A percentile compares a stretch with the other conserved stretches of the same genome.
phyloP scores from a whole-genome alignment of 164 flowering plant species.

The Akebia trifoliata region DNA sequence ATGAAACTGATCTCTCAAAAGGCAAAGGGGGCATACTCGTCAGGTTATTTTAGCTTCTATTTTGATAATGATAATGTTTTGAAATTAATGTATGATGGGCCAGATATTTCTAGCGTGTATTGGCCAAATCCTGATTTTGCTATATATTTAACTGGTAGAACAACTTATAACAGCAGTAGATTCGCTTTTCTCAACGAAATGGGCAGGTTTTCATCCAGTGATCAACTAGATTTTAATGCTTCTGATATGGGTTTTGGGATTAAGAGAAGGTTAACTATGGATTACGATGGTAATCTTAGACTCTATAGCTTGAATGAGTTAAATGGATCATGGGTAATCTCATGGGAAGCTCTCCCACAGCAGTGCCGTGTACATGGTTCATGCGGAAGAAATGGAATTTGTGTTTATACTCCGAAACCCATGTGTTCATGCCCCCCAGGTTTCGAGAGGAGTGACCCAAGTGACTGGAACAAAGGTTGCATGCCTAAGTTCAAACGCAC shows the following conservation, averaged over 20 bases:
- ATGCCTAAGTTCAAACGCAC: slow-evolving; percentile 7
- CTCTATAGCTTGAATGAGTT: slow-evolving; percentile 19
- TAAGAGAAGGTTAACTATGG: slow-evolving; percentile 20
- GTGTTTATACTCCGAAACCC: slow-evolving; percentile 15
- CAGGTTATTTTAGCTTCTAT: slow-evolving; percentile 12
- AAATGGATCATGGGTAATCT: slow-evolving; percentile 11
- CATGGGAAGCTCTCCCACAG: slow-evolving; percentile 17
- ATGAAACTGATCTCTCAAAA: slow-evolving; percentile 8
- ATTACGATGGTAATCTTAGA: slow-evolving; percentile 23
- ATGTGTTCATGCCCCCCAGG: slow-evolving; percentile 18
- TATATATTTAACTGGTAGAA: slow-evolving; percentile 5
- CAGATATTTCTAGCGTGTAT: slow-evolving; percentile 18
- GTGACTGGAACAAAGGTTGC: slow-evolving; percentile 22
- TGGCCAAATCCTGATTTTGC: slow-evolving; percentile 20
- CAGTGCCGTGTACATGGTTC: slow-evolving; percentile 18
- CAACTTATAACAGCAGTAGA: slow-evolving; percentile 19
- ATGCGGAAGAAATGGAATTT: slow-evolving; percentile 24
- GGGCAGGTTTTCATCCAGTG: slow-evolving; percentile 18
- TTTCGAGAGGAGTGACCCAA: slow-evolving; percentile 14
- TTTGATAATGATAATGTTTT: slow-evolving; percentile 15
- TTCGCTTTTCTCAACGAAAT: slow-evolving; percentile 15
- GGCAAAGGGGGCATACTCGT: slow-evolving; percentile 4
- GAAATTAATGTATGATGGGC: slow-evolving; percentile 22
- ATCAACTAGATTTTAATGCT: slow-evolving; percentile 9
- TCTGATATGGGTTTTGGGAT: slow-evolving; percentile 18